Percentiles rank a stretch among this genome's conserved stretches.
These are phyloP conservation scores for Theobroma cacao DNA, from an alignment of 345 rosid genomes.

Conservation along the genomic window DNA sequence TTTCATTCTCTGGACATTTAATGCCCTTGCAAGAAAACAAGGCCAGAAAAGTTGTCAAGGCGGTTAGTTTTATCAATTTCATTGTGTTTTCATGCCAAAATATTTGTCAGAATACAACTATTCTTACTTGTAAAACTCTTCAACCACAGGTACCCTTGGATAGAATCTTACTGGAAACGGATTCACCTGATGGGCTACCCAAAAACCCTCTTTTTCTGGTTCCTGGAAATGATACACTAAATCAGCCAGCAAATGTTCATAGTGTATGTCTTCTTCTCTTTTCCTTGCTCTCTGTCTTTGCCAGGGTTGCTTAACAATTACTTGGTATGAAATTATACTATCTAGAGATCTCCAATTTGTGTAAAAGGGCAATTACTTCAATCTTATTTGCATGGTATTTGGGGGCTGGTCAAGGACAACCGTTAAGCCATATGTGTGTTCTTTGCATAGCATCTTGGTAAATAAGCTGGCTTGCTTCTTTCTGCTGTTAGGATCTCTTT, in stretches of 20 bases:
- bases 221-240: constrained; percentile 48
- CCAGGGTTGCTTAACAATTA: too few relatives aligned
- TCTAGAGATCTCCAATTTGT: too few relatives aligned
- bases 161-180: constrained; percentile 83
- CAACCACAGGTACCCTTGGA: constrained; percentile 60
- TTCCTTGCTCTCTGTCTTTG: too few relatives aligned
- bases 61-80: constrained; percentile 35
- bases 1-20: constrained; percentile 89
- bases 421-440: too few relatives aligned
- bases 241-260: constrained; percentile 85
- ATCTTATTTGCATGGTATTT: too few relatives aligned
- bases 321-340: too few relatives aligned
- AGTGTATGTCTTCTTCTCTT: constrained; percentile 42
- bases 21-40: constrained; percentile 69
- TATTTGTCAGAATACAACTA: neutral
- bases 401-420: too few relatives aligned
- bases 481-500: too few relatives aligned
- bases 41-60: constrained; percentile 66
- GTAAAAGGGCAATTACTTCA: too few relatives aligned
- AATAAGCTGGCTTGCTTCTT: too few relatives aligned
- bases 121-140: neutral
- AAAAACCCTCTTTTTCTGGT: constrained; percentile 40
- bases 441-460: too few relatives aligned
- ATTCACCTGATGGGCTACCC: constrained; percentile 84
- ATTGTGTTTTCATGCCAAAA: neutral